phyloP scores from a whole-genome alignment of 257 asterid species.

The Forsythia suspensa region DNA sequence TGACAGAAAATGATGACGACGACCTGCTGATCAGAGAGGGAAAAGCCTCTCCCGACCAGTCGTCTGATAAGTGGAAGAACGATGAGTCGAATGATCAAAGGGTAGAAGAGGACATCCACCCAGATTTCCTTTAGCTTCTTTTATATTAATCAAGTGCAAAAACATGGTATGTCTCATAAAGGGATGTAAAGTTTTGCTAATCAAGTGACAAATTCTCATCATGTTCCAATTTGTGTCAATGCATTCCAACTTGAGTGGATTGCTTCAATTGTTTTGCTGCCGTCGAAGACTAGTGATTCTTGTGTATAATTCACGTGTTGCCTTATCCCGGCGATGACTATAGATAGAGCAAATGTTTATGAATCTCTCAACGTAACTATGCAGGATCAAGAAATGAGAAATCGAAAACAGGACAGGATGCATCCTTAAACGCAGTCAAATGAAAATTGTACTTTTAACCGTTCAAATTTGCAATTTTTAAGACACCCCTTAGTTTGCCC shows the following conservation, averaged over 20 bases:
- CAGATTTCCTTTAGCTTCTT: constrained; percentile 58
- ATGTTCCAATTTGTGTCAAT: not conserved
- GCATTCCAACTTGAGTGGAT: not conserved
- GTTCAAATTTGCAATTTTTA: not conserved
- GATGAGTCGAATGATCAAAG: constrained; percentile 36
- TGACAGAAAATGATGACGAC: constrained; percentile 38
- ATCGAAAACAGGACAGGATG: too few species aligned
- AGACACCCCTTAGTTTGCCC: not conserved
- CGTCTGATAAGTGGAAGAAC: constrained; percentile 15
- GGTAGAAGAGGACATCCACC: constrained; percentile 78
- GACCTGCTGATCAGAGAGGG: constrained; percentile 30
- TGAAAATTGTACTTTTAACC: not conserved
- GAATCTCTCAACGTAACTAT: too few species aligned
- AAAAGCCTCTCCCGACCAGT: constrained; percentile 11
- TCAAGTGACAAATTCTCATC: not conserved
- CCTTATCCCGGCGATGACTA: too few species aligned
- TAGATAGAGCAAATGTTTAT: too few species aligned
- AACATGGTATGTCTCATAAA: not conserved
- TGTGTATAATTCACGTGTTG: not conserved
- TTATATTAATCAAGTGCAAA: not conserved
- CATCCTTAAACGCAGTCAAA: too few species aligned
- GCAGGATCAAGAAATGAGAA: not conserved
- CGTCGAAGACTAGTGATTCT: not conserved
- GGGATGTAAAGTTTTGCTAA: not conserved
- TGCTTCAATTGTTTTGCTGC: not conserved